phyloP scores from a whole-genome alignment of 169 alveolate genomes.

The Plasmodium ovale region DNA sequence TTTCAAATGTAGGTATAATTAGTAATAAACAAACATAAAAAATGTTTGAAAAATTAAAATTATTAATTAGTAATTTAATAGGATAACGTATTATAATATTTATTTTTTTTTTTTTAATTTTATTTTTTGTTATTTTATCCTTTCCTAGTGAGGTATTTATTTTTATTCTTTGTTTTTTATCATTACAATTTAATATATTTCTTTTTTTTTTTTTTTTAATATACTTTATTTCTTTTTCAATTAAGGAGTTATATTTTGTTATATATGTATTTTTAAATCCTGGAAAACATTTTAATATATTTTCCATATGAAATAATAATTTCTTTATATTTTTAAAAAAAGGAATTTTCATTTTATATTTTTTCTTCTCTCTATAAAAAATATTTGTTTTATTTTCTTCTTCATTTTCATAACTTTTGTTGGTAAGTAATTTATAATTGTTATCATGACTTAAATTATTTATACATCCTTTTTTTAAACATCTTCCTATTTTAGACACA shows the following conservation, averaged over 20 bases:
- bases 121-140: background rate
- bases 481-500: constrained; percentile 12
- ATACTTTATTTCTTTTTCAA: constrained; percentile 34
- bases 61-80: constrained; percentile 55
- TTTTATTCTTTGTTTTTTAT: background rate
- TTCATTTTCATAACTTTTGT: constrained; percentile 17
- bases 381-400: constrained; percentile 14
- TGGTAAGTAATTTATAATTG: constrained; percentile 35
- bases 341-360: constrained; percentile 17
- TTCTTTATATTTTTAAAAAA: constrained; percentile 16
- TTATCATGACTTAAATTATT: constrained; percentile 3
- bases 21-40: constrained; percentile 71
- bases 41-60: constrained; percentile 75
- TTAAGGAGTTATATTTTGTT: constrained; percentile 24
- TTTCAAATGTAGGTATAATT: constrained; percentile 75
- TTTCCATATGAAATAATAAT: background rate
- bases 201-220: constrained; percentile 20
- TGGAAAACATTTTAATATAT: constrained; percentile 1
- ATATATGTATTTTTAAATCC: background rate
- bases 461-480: background rate
- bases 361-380: constrained; percentile 4
- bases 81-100: constrained; percentile 53
- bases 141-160: background rate
- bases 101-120: constrained; percentile 22
- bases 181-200: background rate